phyloP scores from a whole-genome alignment of 2,329 filamentous ascomycete genomes.

The Calonectria montana region DNA sequence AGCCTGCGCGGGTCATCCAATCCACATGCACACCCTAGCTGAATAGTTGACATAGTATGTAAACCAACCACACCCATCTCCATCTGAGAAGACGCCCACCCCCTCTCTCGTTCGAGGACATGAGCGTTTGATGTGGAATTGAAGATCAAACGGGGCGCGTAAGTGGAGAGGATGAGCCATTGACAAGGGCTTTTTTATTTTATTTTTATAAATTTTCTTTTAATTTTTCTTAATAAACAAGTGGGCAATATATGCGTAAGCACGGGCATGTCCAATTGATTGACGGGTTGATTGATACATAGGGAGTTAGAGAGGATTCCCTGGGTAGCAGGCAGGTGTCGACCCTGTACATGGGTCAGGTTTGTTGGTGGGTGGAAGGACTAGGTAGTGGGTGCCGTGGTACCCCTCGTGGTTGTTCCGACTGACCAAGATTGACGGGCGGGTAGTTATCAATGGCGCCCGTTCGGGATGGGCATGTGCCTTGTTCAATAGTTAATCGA shows the following conservation, averaged over 20 bases:
- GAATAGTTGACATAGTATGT: neutral
- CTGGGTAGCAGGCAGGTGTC: neutral
- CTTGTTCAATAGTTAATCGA: neutral
- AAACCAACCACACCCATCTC: neutral
- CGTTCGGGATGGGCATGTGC: conserved; percentile 10
- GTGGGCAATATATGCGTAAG: neutral
- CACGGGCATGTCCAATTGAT: neutral
- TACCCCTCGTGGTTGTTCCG: conserved; percentile 19
- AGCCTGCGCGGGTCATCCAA: conserved; percentile 22
- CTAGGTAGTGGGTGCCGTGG: conserved; percentile 14
- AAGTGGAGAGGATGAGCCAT: neutral
- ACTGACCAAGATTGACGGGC: conserved; percentile 24
- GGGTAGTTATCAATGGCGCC: conserved; percentile 22
- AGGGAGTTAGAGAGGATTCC: neutral
- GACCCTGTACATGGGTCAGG: conserved; percentile 19
- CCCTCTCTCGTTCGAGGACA: neutral
- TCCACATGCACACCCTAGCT: neutral
- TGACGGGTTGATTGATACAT: neutral
- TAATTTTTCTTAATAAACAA: neutral
- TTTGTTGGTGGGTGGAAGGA: conserved; percentile 14
- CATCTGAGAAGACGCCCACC: neutral
- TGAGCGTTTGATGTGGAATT: neutral
- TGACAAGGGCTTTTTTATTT: no score
- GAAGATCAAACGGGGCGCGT: neutral
- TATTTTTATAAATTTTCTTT: no score